phyloP scores from a whole-genome alignment of 768 basidiomycete genomes.

The Serpula lacrymans region DNA sequence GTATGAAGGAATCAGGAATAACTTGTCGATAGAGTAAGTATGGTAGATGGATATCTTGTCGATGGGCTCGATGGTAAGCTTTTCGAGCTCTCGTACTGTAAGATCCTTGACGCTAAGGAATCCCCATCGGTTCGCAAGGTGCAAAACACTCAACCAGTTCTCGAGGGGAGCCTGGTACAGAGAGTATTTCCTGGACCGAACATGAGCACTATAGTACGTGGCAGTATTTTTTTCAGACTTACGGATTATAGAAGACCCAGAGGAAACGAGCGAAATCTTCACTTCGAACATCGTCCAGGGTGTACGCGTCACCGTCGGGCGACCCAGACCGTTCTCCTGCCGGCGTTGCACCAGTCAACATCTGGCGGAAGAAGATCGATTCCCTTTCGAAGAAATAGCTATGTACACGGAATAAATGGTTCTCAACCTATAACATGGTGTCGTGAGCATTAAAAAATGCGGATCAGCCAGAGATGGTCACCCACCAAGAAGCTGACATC shows the following conservation, averaged over 20 bases:
- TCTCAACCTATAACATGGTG: constrained; percentile 45
- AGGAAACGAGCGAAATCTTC: constrained; percentile 53
- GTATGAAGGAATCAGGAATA: constrained; percentile 35
- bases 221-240: constrained; percentile 16
- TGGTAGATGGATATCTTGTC: constrained; percentile 39
- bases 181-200: constrained; percentile 29
- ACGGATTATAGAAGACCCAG: constrained; percentile 67
- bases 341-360: constrained; percentile 28
- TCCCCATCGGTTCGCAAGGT: constrained; percentile 36
- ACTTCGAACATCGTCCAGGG: constrained; percentile 41
- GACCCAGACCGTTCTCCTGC: constrained; percentile 35
- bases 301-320: constrained; percentile 38
- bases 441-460: constrained; percentile 7
- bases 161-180: constrained; percentile 36
- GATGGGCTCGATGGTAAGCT: constrained; percentile 30
- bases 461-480: constrained; percentile 4
- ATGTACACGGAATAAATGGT: constrained; percentile 54
- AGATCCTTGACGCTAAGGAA: constrained; percentile 38
- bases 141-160: constrained; percentile 41
- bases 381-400: constrained; percentile 64
- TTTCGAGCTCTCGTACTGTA: constrained; percentile 37
- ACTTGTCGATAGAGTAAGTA: constrained; percentile 27
- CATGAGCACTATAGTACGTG: not conserved
- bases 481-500: constrained; percentile 58
- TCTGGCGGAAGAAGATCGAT: constrained; percentile 42